phyloP scores from a whole-genome alignment of 225 moss, liverwort and hornwort species.

The Marchantia paleacea region DNA sequence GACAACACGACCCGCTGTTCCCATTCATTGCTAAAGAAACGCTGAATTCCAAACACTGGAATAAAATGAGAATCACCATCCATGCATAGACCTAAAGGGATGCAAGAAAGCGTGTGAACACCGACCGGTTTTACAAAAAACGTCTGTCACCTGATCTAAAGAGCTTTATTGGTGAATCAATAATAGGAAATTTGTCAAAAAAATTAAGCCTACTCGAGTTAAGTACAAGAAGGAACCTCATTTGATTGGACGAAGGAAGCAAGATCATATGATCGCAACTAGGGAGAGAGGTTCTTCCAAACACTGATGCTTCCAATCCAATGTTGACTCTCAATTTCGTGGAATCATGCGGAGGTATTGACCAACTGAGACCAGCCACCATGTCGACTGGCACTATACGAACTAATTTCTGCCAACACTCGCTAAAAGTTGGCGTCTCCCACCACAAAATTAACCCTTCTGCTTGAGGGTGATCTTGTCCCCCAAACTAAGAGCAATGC shows the following conservation, averaged over 20 bases:
- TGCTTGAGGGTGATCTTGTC: slow-evolving; percentile 98
- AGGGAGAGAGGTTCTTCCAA: slow-evolving; percentile 35
- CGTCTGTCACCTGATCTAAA: slow-evolving; percentile 24
- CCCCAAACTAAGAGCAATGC: slow-evolving; percentile 94
- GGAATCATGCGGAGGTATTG: slow-evolving; percentile 21
- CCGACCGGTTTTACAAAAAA: neutral
- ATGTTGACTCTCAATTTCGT: slow-evolving; percentile 33
- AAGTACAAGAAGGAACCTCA: slow-evolving; percentile 44
- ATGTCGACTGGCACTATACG: slow-evolving; percentile 1
- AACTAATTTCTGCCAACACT: slow-evolving; percentile 19
- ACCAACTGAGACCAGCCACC: slow-evolving; percentile 20
- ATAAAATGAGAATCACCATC: neutral
- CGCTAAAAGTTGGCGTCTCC: slow-evolving; percentile 6
- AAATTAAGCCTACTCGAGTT: slow-evolving; percentile 45
- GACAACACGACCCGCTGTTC: no score
- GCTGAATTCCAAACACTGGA: no score
- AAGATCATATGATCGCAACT: slow-evolving; percentile 27
- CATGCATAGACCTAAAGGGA: neutral
- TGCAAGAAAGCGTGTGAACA: neutral
- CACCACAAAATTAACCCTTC: slow-evolving; percentile 59
- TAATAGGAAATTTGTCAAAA: slow-evolving; percentile 41
- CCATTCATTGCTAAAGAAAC: no score
- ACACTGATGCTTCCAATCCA: slow-evolving; percentile 28
- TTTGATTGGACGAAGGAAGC: slow-evolving; percentile 35
- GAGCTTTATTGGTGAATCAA: slow-evolving; percentile 54